Base-by-base conservation (phyloP, 768 basidiomycete species). In the Cystofilobasidium capitatum region DNA sequence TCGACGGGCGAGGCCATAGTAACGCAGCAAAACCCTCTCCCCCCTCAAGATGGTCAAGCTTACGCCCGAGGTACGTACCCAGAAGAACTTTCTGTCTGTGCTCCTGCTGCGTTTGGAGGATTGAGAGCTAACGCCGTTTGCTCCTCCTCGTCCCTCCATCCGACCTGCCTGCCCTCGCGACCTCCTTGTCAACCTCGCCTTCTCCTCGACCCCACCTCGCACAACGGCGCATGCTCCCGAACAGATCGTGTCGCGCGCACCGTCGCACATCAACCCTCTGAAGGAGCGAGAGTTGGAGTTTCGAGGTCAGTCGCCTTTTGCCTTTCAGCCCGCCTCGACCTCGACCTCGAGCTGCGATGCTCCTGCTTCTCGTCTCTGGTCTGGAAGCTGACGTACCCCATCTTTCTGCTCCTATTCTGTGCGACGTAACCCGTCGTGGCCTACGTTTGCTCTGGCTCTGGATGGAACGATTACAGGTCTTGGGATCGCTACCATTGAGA, bases 11-110 rank as follows among this genome's bases (percentile, higher is more conserved):
- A n/a, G n/a, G n/a, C n/a, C n/a, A n/a, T n/a, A n/a, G n/a, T n/a
- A n/a, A n/a, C n/a, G n/a, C n/a, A n/a, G n/a, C n/a, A n/a, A n/a
- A n/a, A n/a, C n/a, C n/a, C n/a, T n/a, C n/a, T n/a, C n/a, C n/a
- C n/a, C n/a, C n/a, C n/a, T n/a, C 57, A 64, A 39, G 31, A 65
- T 69, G 68, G 68, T 69, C 63, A 69, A 64, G 63, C 68, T 69
- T 39, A 69, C 68, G 58, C 68, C 68, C 36, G 68, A 69, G 44
- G 68, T 69, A 33, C n/a, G 68, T 54, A 14, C 16, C 42, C 26
- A 10, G 13, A 40, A 20, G 13, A 33, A 1, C 64, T 47, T 5
- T 17, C 24, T 31, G 33, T 24, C 8, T 24, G 7, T 3, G 2
- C 12, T n/a, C 4, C 26, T 26, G 5, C 40, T 6, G 17, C 26